Percentiles rank a stretch among this genome's conserved stretches.
phyloP scores from a whole-genome alignment of 2,329 filamentous ascomycete species.

The Colletotrichum sidae region DNA sequence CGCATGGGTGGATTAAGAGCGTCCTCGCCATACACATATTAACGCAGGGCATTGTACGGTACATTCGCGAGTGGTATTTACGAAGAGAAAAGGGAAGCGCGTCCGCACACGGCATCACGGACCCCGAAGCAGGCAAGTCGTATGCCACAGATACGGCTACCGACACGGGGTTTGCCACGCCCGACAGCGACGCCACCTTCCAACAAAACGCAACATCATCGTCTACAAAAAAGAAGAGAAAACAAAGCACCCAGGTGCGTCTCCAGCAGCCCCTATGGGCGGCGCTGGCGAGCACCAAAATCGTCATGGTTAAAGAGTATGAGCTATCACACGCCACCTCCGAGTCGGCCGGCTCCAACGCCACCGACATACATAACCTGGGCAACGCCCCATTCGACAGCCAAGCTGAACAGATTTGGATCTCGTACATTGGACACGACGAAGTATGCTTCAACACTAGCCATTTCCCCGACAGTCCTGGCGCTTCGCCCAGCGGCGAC shows the following conservation, averaged over 20 bases:
- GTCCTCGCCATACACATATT: slow-evolving; percentile 80
- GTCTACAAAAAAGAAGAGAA: slow-evolving; percentile 84
- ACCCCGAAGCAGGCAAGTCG: slow-evolving; percentile 73
- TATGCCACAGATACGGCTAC: slow-evolving; percentile 47
- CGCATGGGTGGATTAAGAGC: slow-evolving; percentile 75
- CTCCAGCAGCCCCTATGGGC: slow-evolving; percentile 95
- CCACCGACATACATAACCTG: slow-evolving; percentile 81
- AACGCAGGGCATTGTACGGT: slow-evolving; percentile 78
- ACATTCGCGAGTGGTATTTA: slow-evolving; percentile 76
- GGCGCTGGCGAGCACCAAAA: slow-evolving; percentile 93
- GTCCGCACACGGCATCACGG: slow-evolving; percentile 60
- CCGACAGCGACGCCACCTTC: slow-evolving; percentile 64
- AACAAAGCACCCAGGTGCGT: slow-evolving; percentile 90
- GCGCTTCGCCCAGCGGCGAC: slow-evolving; percentile 42
- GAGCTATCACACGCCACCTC: slow-evolving; percentile 82
- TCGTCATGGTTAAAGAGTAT: slow-evolving; percentile 93
- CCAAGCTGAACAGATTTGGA: slow-evolving; percentile 81
- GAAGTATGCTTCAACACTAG: slow-evolving; percentile 83
- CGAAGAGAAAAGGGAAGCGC: slow-evolving; percentile 68
- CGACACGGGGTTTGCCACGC: slow-evolving; percentile 62
- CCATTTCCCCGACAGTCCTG: slow-evolving; percentile 63
- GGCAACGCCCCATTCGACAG: slow-evolving; percentile 79
- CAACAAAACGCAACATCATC: slow-evolving; percentile 66
- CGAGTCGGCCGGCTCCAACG: slow-evolving; percentile 79
- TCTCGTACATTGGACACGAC: slow-evolving; percentile 82